Evolutionary conservation across 306 rosid genomes (phyloP).

Genomic region (Styphnolobium japonicum): DNA sequence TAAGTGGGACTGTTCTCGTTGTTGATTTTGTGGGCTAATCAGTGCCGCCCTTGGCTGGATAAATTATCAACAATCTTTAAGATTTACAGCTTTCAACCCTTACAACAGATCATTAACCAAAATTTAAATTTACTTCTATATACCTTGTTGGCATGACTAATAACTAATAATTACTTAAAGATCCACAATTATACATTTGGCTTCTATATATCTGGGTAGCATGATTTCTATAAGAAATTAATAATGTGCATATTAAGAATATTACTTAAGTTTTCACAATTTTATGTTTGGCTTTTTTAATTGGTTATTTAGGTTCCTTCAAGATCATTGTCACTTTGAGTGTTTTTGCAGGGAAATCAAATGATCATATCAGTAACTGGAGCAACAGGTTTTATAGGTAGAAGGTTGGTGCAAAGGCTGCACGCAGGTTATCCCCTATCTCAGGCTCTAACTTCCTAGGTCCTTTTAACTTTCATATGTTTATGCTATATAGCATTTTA

Average conservation of each 20-base stretch:
- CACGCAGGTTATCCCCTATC: constrained; percentile 62
- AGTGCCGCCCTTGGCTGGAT: neutral
- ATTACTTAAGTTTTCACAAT: neutral
- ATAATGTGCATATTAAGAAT: neutral
- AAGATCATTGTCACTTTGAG: constrained; percentile 32
- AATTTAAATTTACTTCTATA: neutral
- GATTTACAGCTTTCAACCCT: constrained; percentile 1
- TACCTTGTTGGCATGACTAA: neutral
- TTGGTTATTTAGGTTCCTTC: constrained; percentile 26
- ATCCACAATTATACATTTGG: neutral
- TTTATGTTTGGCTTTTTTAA: neutral
- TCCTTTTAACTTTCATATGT: neutral
- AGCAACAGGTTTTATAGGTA: constrained; percentile 95
- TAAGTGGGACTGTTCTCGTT: neutral
- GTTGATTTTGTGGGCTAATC: neutral
- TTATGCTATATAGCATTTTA: neutral
- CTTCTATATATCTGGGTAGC: neutral
- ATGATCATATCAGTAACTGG: constrained; percentile 86
- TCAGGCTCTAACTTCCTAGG: constrained; percentile 1
- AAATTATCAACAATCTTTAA: neutral
- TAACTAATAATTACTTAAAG: neutral
- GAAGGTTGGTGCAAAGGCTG: constrained; percentile 85
- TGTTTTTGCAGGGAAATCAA: constrained; percentile 55
- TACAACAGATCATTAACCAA: neutral
- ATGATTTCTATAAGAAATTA: neutral